phyloP scores from a whole-genome alignment of 106 monocot genomes.

The Apostasia shenzhenica region DNA sequence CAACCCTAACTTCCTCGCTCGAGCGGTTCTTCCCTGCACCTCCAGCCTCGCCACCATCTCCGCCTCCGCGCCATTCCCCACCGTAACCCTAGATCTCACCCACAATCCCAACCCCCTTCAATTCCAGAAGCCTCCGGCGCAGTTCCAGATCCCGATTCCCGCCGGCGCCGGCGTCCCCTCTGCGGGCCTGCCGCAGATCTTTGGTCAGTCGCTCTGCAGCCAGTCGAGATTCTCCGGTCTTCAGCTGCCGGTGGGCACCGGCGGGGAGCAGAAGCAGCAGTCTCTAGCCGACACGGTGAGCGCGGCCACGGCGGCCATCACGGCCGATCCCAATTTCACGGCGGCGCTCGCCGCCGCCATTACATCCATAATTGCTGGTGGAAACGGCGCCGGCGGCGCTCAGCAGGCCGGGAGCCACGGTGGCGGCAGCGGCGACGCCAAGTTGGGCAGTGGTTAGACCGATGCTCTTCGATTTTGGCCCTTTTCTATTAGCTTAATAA shows the following conservation, averaged over 20 bases:
- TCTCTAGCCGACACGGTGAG: slow-evolving; percentile 26
- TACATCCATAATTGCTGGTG: slow-evolving; percentile 35
- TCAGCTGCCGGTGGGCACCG: neutral
- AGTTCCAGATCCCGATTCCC: neutral
- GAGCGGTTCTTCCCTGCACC: neutral
- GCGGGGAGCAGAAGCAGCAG: neutral
- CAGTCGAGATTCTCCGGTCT: slow-evolving; percentile 1
- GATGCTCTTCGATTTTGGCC: neutral
- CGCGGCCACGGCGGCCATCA: slow-evolving; percentile 40
- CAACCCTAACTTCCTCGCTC: slow-evolving; percentile 16
- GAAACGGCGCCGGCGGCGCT: neutral
- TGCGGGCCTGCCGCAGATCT: neutral
- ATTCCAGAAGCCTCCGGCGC: neutral
- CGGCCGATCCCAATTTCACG: slow-evolving; percentile 63
- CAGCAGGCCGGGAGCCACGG: neutral
- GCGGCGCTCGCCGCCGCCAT: slow-evolving; percentile 52
- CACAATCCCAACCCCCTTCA: neutral
- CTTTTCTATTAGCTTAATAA: no score
- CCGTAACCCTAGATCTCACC: slow-evolving; percentile 10
- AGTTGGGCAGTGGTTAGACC: neutral
- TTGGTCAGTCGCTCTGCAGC: neutral
- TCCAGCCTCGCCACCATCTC: slow-evolving; percentile 8
- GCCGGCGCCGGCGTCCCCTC: neutral
- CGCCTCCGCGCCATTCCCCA: slow-evolving; percentile 11
- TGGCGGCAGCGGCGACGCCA: neutral